Percentiles rank a stretch among this genome's conserved stretches.
Evolutionary conservation across 441 rosid species (phyloP).

Genomic region (Dalechampia spathulata): DNA sequence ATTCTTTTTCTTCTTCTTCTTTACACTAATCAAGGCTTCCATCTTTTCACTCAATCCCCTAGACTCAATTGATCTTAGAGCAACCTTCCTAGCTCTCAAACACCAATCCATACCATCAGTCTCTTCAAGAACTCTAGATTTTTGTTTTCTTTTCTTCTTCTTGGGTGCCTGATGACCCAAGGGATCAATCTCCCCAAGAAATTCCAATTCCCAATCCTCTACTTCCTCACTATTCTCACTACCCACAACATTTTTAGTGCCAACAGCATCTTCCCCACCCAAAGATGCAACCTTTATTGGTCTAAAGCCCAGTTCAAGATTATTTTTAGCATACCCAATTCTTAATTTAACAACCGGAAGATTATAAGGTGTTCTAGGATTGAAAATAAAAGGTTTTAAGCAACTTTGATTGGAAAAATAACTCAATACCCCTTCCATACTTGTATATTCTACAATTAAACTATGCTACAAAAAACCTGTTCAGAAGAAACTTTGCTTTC

Average conservation of each 20-base stretch:
- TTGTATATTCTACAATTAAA: conserved; percentile 1
- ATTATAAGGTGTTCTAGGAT: conserved; percentile 21
- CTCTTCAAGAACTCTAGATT: conserved; percentile 39
- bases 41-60: conserved; percentile 50
- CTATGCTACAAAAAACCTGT: too few relatives aligned
- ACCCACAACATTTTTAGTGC: conserved; percentile 15
- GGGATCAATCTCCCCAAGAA: conserved; percentile 66
- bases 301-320: conserved; percentile 16
- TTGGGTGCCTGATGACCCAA: conserved; percentile 50
- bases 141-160: conserved; percentile 46
- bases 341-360: conserved; percentile 23
- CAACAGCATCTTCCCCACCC: conserved; percentile 18
- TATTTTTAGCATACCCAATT: conserved; percentile 13
- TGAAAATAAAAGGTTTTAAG: conserved; percentile 28
- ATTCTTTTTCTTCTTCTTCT: conserved; percentile 47
- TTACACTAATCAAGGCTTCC: conserved; percentile 45
- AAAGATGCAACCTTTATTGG: conserved; percentile 19
- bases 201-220: conserved; percentile 65
- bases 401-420: conserved; percentile 27
- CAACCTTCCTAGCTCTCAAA: conserved; percentile 66
- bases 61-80: conserved; percentile 65
- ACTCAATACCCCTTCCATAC: conserved; percentile 34
- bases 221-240: conserved; percentile 21
- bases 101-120: conserved; percentile 93
- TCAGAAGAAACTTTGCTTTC: too few relatives aligned